These are phyloP conservation scores for Lepidium sativum DNA, from an alignment of 345 rosid species.

Conservation along the genomic window DNA sequence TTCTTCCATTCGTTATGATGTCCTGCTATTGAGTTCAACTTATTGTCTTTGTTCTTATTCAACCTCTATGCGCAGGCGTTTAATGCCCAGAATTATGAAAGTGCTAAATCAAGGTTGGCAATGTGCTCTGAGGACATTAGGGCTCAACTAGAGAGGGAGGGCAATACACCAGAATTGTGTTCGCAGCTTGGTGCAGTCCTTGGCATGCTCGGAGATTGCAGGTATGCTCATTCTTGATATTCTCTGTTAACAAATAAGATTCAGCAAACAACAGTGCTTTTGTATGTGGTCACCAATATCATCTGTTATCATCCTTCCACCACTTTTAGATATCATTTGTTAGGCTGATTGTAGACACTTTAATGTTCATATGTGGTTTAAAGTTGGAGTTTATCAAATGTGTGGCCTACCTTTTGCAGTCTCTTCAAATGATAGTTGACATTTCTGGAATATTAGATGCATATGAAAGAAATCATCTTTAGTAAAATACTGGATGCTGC, in stretches of 20 bases:
- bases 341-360: background rate
- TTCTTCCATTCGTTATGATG: background rate
- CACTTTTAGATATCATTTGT: background rate
- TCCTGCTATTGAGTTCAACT: background rate
- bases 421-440: background rate
- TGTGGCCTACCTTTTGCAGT: background rate
- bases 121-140: conserved; percentile 81
- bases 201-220: conserved; percentile 98
- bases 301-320: background rate
- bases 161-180: conserved; percentile 76
- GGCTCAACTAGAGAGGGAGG: conserved; percentile 56
- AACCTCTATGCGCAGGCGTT: conserved; percentile 50
- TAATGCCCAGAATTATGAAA: conserved; percentile 73
- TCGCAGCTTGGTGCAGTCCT: conserved; percentile 99
- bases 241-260: background rate
- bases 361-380: background rate
- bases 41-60: background rate
- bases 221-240: conserved; percentile 38
- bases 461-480: background rate
- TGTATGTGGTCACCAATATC: background rate
- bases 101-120: conserved; percentile 81
- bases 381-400: background rate
- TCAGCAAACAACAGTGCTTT: background rate
- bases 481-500: background rate
- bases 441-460: background rate